Evolutionary conservation across 1,284 basidiomycete species (phyloP).

Genomic region (Trichosporon ovoides): DNA sequence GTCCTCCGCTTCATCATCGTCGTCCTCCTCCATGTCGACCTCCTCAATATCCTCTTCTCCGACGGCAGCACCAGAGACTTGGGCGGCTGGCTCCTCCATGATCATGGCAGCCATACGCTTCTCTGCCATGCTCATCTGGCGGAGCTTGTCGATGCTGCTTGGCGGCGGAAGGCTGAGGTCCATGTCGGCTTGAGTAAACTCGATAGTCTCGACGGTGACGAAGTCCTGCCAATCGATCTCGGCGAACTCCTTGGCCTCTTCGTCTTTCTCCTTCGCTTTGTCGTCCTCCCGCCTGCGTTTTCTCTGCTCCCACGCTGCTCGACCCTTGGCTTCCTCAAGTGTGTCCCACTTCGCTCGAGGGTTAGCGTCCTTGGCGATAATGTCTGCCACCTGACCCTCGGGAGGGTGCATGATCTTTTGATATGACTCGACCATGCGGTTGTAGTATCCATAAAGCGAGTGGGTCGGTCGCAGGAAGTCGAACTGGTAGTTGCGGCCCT

Average conservation of each 20-base stretch:
- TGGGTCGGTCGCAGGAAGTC: slow-evolving; percentile 94
- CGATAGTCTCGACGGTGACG: slow-evolving; percentile 96
- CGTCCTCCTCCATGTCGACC: slow-evolving; percentile 58
- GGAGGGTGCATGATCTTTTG: slow-evolving; percentile 81
- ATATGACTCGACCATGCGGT: slow-evolving; percentile 94
- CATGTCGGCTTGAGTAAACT: slow-evolving; percentile 89
- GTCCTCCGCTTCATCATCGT: slow-evolving; percentile 56
- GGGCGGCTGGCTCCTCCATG: slow-evolving; percentile 85
- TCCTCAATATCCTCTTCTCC: slow-evolving; percentile 55
- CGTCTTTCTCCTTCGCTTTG: slow-evolving; percentile 81
- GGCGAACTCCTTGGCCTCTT: slow-evolving; percentile 63
- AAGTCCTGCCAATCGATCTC: slow-evolving; percentile 99
- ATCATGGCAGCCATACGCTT: slow-evolving; percentile 98
- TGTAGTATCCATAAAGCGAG: slow-evolving; percentile 94
- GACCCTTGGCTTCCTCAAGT: slow-evolving; percentile 67
- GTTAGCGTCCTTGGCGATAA: slow-evolving; percentile 60
- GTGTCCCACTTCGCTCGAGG: slow-evolving; percentile 63
- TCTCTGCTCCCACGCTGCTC: slow-evolving; percentile 83
- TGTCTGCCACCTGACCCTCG: slow-evolving; percentile 63
- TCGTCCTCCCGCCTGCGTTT: slow-evolving; percentile 80
- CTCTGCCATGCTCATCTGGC: slow-evolving; percentile 94
- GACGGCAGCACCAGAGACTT: slow-evolving; percentile 65
- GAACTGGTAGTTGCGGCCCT: slow-evolving; percentile 94
- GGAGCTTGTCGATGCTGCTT: slow-evolving; percentile 88
- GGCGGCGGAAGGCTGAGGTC: slow-evolving; percentile 88